Evolutionary conservation across 148 eudicot species (phyloP), one percentile per base, ranked within the genome.

Genomic region (Hydrangea macrophylla): DNA sequence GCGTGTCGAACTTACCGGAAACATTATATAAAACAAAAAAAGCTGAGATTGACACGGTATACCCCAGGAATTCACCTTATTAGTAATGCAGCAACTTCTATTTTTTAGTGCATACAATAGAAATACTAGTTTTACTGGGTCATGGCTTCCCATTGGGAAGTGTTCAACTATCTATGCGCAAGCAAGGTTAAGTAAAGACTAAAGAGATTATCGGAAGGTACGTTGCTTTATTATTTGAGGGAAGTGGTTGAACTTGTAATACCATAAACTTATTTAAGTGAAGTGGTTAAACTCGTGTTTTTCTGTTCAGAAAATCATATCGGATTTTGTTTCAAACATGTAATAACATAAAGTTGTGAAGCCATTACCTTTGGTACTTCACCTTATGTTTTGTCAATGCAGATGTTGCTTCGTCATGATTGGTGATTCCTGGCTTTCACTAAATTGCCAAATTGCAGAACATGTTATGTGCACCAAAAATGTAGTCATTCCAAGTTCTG

Each of bases 371-470:
- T 42, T 12, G 11, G 48, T 42, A 10, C 48, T 18, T 10, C 15
- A 42, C 15, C 15, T 42, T 42, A 10, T 42, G n/a, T 12, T 42
- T 42, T 42, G 17, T n/a, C n/a, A n/a, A 65, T 65, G 28, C 37
- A 28, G 4, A 8, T 12, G 7, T 20, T 20, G 45, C 30, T 28
- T 54, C 13, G 20, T 26, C 44, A 26, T 63, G 8, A 13, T 25
- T 63, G 3, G 35, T 63, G 67, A 13, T 25, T 63, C 11, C 55
- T 63, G 67, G 53, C 37, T 63, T 24, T 26, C 26, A 24, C 18
- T 23, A 26, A 55, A 27, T 13, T 31, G 50, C 45, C 11, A 48
- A 54, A 30, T 9, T 37, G 9, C 53, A 50, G 50, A 24, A n/a
- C 58, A 28, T 17, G 15, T 11, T n/a, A 3, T 11, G 8, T 3